These are phyloP conservation scores for Cryptococcus sp. DNA, from an alignment of 1,284 basidiomycete genomes.

Conservation along the genomic window DNA sequence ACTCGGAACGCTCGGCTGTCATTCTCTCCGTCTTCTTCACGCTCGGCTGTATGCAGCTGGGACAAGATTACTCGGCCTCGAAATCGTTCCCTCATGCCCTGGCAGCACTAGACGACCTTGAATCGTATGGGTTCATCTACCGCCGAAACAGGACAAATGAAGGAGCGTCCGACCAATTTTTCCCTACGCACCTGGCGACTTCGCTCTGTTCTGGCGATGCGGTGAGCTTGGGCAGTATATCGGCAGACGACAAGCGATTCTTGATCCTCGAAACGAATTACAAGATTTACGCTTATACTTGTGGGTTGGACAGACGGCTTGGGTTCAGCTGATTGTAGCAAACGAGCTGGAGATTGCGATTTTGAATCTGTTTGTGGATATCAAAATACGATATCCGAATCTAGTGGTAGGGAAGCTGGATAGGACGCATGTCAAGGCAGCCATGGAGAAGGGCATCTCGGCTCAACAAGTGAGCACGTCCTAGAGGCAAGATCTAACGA, in stretches of 20 bases:
- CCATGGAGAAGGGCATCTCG: slow-evolving; percentile 89
- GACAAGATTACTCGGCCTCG: slow-evolving; percentile 85
- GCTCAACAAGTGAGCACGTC: slow-evolving; percentile 72
- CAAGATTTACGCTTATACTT: slow-evolving; percentile 95
- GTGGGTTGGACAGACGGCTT: slow-evolving; percentile 48
- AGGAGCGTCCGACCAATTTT: slow-evolving; percentile 60
- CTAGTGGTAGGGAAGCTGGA: slow-evolving; percentile 92
- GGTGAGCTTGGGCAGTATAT: slow-evolving; percentile 3
- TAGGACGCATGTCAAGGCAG: slow-evolving; percentile 88
- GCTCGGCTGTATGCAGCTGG: slow-evolving; percentile 88
- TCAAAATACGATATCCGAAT: slow-evolving; percentile 93
- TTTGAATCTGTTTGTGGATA: slow-evolving; percentile 84
- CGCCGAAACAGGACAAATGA: slow-evolving; percentile 53
- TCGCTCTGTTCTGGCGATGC: slow-evolving; percentile 61
- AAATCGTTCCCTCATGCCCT: slow-evolving; percentile 72
- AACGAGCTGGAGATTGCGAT: slow-evolving; percentile 96
- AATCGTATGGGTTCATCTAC: slow-evolving; percentile 92
- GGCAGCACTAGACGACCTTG: slow-evolving; percentile 83
- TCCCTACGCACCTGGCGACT: slow-evolving; percentile 92
- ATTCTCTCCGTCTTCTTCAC: slow-evolving; percentile 93
- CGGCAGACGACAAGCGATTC: slow-evolving; percentile 64
- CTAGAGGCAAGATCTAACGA: slow-evolving; percentile 1
- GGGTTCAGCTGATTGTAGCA: slow-evolving; percentile 50
- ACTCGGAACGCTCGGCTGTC: slow-evolving; percentile 86
- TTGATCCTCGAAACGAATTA: slow-evolving; percentile 98